Percentiles rank a stretch among this genome's conserved stretches.
phyloP scores from a whole-genome alignment of 148 eudicot species.

The Polygonum aviculare region DNA sequence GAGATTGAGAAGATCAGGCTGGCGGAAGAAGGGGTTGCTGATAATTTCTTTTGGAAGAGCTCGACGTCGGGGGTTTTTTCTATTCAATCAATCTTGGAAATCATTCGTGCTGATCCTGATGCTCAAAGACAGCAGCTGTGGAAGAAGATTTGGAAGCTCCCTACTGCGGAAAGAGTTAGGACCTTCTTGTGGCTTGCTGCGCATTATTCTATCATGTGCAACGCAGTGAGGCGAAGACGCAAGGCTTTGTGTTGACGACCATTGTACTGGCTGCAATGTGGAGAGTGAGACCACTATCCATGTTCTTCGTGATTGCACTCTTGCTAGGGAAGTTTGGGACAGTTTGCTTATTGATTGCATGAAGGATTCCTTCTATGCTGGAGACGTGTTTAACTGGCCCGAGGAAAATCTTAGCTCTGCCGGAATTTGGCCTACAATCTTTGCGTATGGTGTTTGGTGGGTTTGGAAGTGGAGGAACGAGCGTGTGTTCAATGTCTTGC shows the following conservation, averaged over 20 bases:
- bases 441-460: not conserved
- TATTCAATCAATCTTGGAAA: not conserved
- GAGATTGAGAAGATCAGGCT: no score
- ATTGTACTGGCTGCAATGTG: not conserved
- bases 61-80: not conserved
- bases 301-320: not conserved
- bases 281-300: not conserved
- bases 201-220: not conserved
- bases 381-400: not conserved
- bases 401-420: no score
- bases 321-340: not conserved
- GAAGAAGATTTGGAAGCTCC: not conserved
- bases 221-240: not conserved
- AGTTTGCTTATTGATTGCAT: not conserved
- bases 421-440: not conserved
- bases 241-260: not conserved
- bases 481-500: not conserved
- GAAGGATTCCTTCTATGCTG: no score
- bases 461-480: not conserved
- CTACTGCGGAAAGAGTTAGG: not conserved
- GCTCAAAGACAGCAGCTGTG: not conserved
- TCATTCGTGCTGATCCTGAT: not conserved
- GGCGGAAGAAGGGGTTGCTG: not conserved
- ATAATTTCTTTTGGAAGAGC: not conserved
- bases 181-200: not conserved